A percentile compares a stretch with the other conserved stretches of the same genome.
Evolutionary conservation across 2,329 filamentous ascomycete species (phyloP).

Genomic region (Colletotrichum magnum): DNA sequence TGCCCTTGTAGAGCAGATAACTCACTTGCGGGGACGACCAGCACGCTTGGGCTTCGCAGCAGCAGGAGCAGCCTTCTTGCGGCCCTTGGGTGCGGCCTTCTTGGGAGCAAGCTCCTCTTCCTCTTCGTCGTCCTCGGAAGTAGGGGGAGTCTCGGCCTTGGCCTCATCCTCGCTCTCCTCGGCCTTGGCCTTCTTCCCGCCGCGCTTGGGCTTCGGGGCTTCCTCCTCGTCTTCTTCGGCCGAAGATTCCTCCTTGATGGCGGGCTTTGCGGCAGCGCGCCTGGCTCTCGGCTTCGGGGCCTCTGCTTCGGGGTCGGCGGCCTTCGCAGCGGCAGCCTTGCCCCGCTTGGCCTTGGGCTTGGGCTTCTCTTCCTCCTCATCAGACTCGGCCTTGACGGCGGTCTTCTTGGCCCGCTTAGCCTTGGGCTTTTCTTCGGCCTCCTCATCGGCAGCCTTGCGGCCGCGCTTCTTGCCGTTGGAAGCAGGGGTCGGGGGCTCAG

Average conservation of each 20-base stretch:
- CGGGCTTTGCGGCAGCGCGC: slow-evolving; percentile 33
- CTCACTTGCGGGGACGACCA: slow-evolving; percentile 34
- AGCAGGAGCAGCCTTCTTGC: slow-evolving; percentile 36
- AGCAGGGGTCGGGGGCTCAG: slow-evolving; percentile 11
- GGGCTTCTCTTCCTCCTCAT: slow-evolving; percentile 43
- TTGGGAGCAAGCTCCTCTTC: slow-evolving; percentile 18
- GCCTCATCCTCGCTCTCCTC: slow-evolving; percentile 39
- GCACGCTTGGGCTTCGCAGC: slow-evolving; percentile 29
- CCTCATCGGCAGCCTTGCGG: slow-evolving; percentile 41
- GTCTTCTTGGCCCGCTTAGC: slow-evolving; percentile 47
- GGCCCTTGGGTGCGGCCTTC: slow-evolving; percentile 31
- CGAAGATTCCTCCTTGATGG: slow-evolving; percentile 28
- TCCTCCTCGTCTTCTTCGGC: slow-evolving; percentile 47
- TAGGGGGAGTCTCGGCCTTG: slow-evolving; percentile 39
- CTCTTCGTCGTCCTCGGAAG: slow-evolving; percentile 17
- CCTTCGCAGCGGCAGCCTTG: slow-evolving; percentile 37
- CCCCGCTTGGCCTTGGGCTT: slow-evolving; percentile 42
- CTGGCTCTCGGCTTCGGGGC: slow-evolving; percentile 42
- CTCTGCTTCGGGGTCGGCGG: slow-evolving; percentile 43
- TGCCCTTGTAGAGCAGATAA: background rate
- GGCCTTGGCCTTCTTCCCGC: slow-evolving; percentile 41
- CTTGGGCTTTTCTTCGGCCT: slow-evolving; percentile 43
- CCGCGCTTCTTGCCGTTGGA: slow-evolving; percentile 41
- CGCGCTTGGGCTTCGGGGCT: slow-evolving; percentile 51
- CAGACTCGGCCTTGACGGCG: slow-evolving; percentile 43